phyloP scores from a whole-genome alignment of 2,329 filamentous ascomycete genomes.

The Didymella pomorum region DNA sequence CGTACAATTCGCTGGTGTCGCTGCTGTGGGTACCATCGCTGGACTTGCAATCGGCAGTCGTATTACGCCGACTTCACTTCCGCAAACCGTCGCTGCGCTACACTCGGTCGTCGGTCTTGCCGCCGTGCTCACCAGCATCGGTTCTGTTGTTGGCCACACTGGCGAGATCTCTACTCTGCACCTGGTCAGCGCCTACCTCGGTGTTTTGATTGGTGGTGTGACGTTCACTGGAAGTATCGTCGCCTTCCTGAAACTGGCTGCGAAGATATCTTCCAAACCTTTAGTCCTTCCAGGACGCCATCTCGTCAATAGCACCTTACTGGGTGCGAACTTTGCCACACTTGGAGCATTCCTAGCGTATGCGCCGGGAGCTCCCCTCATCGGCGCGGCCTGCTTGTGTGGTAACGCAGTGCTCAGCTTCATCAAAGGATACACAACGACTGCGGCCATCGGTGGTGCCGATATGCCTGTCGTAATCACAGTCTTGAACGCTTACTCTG shows the following conservation, averaged over 20 bases:
- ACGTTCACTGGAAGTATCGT: slow-evolving; percentile 93
- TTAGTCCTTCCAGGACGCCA: slow-evolving; percentile 77
- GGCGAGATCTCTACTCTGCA: slow-evolving; percentile 79
- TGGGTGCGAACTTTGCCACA: slow-evolving; percentile 79
- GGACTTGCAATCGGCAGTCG: slow-evolving; percentile 81
- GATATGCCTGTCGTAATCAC: slow-evolving; percentile 95
- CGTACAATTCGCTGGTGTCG: slow-evolving; percentile 79
- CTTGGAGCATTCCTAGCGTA: slow-evolving; percentile 85
- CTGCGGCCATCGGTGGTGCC: slow-evolving; percentile 87
- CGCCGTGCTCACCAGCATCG: slow-evolving; percentile 86
- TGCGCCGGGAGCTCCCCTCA: slow-evolving; percentile 78
- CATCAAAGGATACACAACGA: slow-evolving; percentile 86
- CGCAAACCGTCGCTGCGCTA: slow-evolving; percentile 86
- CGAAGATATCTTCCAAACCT: slow-evolving; percentile 81
- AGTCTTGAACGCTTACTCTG: slow-evolving; percentile 88
- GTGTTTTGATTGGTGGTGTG: slow-evolving; percentile 83
- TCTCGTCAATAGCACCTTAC: slow-evolving; percentile 74
- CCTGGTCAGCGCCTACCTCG: slow-evolving; percentile 84
- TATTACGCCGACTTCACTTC: slow-evolving; percentile 86
- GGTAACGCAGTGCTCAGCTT: slow-evolving; percentile 82
- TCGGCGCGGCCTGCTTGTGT: slow-evolving; percentile 79
- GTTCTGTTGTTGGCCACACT: slow-evolving; percentile 80
- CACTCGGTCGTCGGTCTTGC: slow-evolving; percentile 91
- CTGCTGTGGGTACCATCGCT: slow-evolving; percentile 72
- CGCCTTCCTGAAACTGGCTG: slow-evolving; percentile 86